Base-by-base conservation (phyloP, 495 filamentous ascomycete species). In the Astrocystis sublimbata region DNA sequence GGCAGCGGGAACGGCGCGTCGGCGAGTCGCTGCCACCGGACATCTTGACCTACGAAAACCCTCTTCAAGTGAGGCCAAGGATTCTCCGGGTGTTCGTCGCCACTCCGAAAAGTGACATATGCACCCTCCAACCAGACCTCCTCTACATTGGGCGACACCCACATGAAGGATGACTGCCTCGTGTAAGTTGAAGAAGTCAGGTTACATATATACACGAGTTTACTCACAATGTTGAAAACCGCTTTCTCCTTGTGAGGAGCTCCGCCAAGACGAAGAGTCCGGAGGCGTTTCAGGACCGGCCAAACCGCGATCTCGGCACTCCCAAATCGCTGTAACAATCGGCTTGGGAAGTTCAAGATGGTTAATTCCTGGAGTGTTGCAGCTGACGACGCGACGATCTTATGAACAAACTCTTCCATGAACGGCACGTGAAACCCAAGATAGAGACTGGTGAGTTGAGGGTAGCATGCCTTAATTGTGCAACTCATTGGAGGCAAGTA, bases 291-390 rank as follows among this genome's bases (percentile, higher is more conserved):
- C 6, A 69, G 43, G 13, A 41, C 61, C 17, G 65, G 64, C 67
- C 68, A 70, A 23, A 52, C 55, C 6, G 17, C 23, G 33, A 53
- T 45, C 68, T 57, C 54, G 23, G 52, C 49, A 57, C 53, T 33
- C 15, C 40, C 21, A 47, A 41, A 23, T 26, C 36, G 33, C 28
- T 21, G 13, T 1, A 19, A 7, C 6, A 47, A 21, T 26, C 30
- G 56, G 13, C 6, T 30, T 7, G 30, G 64, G 13, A 69, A 35
- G 3, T 63, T 56, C 23, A 67, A 59, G 13, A 69, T 24, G 0
- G 67, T 67, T 6, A 71, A 57, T 40, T 71, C 69, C 38, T 64
- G 51, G 7, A 71, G 60, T 1, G 69, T 61, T 2, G 31, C 40
- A 2, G 46, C 46, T 9, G 56, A 71, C 13, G 64, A 46, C 2